A percentile compares a stretch with the other conserved stretches of the same genome.
phyloP scores from a whole-genome alignment of 2,329 filamentous ascomycete genomes.

The Tolypocladium album region DNA sequence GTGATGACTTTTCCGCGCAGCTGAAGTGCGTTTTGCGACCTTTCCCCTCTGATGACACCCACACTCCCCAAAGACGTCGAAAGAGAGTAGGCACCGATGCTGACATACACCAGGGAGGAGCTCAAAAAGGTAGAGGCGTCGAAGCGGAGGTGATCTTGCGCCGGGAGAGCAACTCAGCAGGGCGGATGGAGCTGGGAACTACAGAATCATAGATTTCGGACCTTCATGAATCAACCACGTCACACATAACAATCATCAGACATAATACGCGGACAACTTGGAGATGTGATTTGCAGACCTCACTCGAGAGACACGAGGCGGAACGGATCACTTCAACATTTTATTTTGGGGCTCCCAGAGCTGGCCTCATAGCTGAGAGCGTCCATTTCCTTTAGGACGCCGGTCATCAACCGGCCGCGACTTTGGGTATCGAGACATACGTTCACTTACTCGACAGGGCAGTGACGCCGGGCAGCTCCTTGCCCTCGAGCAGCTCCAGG shows the following conservation, averaged over 20 bases:
- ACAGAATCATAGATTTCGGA: background rate
- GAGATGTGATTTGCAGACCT: background rate
- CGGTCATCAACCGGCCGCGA: background rate
- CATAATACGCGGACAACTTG: background rate
- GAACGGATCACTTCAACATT: background rate
- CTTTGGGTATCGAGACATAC: background rate
- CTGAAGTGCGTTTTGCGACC: conserved; percentile 57
- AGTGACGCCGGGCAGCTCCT: conserved; percentile 87
- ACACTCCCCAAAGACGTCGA: background rate
- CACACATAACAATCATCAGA: background rate
- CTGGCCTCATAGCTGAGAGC: background rate
- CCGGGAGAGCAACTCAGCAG: conserved; percentile 8
- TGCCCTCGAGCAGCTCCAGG: conserved; percentile 94
- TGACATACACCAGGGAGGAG: conserved; percentile 57
- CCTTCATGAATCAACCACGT: background rate
- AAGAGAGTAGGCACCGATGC: background rate
- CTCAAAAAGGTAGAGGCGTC: conserved; percentile 83
- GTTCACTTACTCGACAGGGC: conserved; percentile 72
- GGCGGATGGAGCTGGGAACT: conserved; percentile 8
- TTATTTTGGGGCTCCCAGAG: background rate
- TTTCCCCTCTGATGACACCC: background rate
- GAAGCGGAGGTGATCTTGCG: conserved; percentile 44
- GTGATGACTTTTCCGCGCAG: conserved; percentile 90
- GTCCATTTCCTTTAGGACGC: background rate
- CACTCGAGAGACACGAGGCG: background rate